A percentile compares a stretch with the other conserved stretches of the same genome.
These are phyloP conservation scores for Pelargonium fulgidum DNA, from an alignment of 441 rosid genomes.

Conservation along the genomic window DNA sequence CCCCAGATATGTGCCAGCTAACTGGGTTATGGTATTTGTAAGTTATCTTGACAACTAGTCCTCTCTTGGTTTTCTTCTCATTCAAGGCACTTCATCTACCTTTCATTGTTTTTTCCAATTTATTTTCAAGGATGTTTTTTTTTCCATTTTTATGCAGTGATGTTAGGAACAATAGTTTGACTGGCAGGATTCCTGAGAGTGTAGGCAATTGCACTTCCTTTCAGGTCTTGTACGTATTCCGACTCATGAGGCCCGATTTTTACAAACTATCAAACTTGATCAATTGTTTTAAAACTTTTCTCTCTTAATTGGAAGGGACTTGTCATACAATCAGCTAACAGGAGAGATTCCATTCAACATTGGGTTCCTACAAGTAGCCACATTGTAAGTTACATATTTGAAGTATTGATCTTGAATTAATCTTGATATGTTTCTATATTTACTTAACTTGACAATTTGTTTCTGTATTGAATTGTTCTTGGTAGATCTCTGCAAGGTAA, in stretches of 20 bases:
- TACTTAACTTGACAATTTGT: background rate
- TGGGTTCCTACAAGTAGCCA: conserved; percentile 54
- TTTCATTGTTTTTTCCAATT: too few species aligned
- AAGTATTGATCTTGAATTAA: background rate
- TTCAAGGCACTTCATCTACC: too few species aligned
- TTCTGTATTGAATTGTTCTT: background rate
- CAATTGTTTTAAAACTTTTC: background rate
- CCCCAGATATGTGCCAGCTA: conserved; percentile 86
- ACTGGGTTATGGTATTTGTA: conserved; percentile 96
- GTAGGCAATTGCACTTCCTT: conserved; percentile 94
- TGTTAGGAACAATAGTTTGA: conserved; percentile 78
- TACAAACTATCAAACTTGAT: too few species aligned
- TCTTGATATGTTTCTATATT: background rate
- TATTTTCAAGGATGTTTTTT: too few species aligned
- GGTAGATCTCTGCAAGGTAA: conserved; percentile 89
- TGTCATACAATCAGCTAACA: conserved; percentile 70
- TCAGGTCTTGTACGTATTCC: conserved; percentile 61
- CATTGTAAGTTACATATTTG: conserved; percentile 48
- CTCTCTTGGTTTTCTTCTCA: background rate
- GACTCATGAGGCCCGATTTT: too few species aligned
- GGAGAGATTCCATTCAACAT: conserved; percentile 87
- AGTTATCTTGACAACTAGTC: conserved; percentile 23
- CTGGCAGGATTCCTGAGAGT: conserved; percentile 71
- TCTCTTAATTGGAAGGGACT: conserved; percentile 40
- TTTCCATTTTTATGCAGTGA: conserved; percentile 42